phyloP scores from a whole-genome alignment of 176 grass and related monocot species.

The Cymbopogon citratus region DNA sequence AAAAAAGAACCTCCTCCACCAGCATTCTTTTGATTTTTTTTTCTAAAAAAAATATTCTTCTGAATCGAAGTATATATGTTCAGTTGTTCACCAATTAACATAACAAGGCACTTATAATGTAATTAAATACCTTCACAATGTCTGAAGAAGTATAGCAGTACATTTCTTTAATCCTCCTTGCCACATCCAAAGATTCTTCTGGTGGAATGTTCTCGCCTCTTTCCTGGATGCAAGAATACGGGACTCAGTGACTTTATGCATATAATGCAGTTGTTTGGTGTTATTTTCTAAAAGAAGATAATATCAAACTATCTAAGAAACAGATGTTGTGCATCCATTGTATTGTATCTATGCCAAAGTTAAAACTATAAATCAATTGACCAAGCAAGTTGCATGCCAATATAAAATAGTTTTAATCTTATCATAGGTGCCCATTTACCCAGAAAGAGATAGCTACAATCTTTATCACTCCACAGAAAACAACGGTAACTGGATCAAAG shows the following conservation, averaged over 20 bases:
- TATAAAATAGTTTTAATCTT: background rate
- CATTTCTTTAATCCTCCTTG: constrained; percentile 87
- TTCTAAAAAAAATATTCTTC: background rate
- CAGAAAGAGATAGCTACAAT: background rate
- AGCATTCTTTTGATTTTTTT: background rate
- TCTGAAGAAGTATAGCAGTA: constrained; percentile 97
- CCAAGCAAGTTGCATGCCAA: background rate
- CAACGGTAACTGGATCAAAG: background rate
- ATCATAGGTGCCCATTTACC: background rate
- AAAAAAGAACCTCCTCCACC: background rate
- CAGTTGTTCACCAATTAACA: background rate
- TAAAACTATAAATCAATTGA: constrained; percentile 4
- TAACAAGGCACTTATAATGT: background rate
- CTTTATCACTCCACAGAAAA: background rate
- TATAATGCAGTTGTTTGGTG: background rate
- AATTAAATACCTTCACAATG: constrained; percentile 85
- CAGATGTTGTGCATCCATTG: background rate
- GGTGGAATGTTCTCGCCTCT: constrained; percentile 94
- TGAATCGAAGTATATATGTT: background rate
- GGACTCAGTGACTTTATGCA: background rate
- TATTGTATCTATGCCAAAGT: background rate
- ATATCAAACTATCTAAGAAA: constrained; percentile 15
- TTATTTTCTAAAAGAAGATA: background rate
- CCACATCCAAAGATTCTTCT: constrained; percentile 91
- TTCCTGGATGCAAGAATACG: constrained; percentile 57